Evolutionary conservation across 108 stramenopile genomes (phyloP).

Genomic region (Chaetoceros muelleri): DNA sequence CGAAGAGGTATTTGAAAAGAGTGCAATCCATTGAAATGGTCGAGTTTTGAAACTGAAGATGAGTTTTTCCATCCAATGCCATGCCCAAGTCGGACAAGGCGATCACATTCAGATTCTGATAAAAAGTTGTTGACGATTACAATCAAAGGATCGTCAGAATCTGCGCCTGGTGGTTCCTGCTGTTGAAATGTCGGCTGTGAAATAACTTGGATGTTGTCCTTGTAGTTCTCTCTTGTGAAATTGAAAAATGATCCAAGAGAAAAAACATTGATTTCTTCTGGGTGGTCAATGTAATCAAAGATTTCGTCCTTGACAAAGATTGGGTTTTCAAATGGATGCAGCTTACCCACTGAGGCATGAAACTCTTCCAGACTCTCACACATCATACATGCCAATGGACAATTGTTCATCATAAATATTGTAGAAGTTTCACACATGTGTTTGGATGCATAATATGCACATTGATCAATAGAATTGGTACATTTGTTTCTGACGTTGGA

Average conservation of each 20-base stretch:
- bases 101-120: constrained; percentile 16
- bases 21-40: not conserved
- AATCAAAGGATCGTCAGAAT: constrained; percentile 20
- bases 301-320: not conserved
- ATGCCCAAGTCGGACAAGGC: constrained; percentile 8
- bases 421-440: constrained; percentile 8
- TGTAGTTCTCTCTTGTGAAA: constrained; percentile 3
- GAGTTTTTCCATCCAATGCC: constrained; percentile 6
- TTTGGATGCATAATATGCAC: not conserved
- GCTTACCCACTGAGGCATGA: constrained; percentile 17
- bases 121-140: constrained; percentile 19
- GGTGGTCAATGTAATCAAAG: not conserved
- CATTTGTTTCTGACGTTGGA: not conserved
- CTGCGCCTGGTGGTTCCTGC: not conserved
- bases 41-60: not conserved
- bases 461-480: not conserved
- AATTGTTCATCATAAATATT: constrained; percentile 31
- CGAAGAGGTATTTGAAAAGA: not conserved
- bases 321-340: constrained; percentile 20
- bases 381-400: constrained; percentile 29
- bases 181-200: too few relatives aligned
- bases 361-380: constrained; percentile 22
- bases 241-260: constrained; percentile 9
- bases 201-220: too few relatives aligned
- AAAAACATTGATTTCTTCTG: not conserved